Conservation (phyloP, 192 early-diverging fungal genomes). For the Phycomyces nitens region DNA sequence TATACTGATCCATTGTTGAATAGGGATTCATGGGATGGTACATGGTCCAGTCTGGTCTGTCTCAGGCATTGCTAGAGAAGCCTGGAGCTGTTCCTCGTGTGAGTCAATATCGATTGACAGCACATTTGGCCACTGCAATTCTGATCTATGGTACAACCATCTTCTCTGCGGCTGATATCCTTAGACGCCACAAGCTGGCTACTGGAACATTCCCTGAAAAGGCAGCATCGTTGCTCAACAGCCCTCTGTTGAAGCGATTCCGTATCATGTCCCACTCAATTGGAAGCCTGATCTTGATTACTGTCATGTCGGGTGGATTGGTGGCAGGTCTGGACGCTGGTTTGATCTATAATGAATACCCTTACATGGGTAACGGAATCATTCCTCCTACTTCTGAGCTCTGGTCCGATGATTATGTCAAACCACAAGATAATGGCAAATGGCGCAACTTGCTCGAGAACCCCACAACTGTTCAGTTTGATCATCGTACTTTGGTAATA, state of each 20-base stretch:
- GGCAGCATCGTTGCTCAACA: conserved; percentile 42
- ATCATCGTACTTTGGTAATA: conserved; percentile 87
- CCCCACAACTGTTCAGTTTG: conserved; percentile 90
- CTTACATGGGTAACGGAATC: conserved; percentile 85
- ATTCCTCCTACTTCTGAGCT: conserved; percentile 72
- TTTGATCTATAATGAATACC: conserved; percentile 96
- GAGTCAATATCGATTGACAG: conserved; percentile 89
- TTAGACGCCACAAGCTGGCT: conserved; percentile 65
- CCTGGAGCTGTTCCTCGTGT: conserved; percentile 86
- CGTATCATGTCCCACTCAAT: conserved; percentile 57
- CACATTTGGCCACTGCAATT: conserved; percentile 87
- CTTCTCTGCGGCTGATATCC: conserved; percentile 73
- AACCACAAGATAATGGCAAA: conserved; percentile 44
- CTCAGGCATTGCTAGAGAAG: conserved; percentile 71
- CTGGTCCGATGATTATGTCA: conserved; percentile 46
- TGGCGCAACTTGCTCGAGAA: conserved; percentile 94
- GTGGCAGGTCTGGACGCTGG: conserved; percentile 98
- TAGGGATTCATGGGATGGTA: conserved; percentile 95
- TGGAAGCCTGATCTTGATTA: conserved; percentile 75
- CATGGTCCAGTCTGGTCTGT: conserved; percentile 94
- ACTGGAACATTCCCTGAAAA: conserved; percentile 41
- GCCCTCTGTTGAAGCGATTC: conserved; percentile 58
- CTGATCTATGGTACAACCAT: conserved; percentile 79
- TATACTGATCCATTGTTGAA: conserved; percentile 1
- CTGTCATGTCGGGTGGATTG: conserved; percentile 88